These are phyloP conservation scores for Hericium rajendrae DNA, from an alignment of 768 basidiomycete genomes.

Conservation along the genomic window DNA sequence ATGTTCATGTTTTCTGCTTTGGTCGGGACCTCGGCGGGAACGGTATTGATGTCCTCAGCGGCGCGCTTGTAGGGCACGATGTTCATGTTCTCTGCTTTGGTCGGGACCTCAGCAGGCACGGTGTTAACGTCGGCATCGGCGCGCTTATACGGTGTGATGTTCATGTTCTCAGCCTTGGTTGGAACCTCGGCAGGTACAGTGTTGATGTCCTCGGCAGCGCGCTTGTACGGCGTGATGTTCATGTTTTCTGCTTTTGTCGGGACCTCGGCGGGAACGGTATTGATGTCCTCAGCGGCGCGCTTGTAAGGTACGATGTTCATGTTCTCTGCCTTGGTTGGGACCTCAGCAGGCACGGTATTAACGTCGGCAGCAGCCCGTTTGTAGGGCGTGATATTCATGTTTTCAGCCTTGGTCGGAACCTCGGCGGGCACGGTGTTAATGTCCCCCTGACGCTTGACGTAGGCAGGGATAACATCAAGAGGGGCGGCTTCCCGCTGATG, in stretches of 20 bases:
- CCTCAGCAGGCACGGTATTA: constrained; percentile 19
- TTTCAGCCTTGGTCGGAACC: constrained; percentile 24
- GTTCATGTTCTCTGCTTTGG: constrained; percentile 26
- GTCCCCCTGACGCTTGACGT: constrained; percentile 24
- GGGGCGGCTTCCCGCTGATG: constrained; percentile 21
- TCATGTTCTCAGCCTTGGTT: constrained; percentile 25
- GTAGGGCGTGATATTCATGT: constrained; percentile 25
- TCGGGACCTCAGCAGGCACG: constrained; percentile 24
- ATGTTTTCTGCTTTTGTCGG: constrained; percentile 28
- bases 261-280: constrained; percentile 23
- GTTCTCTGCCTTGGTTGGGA: constrained; percentile 22
- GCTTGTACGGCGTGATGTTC: constrained; percentile 20
- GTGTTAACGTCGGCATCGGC: constrained; percentile 19
- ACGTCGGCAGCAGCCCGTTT: constrained; percentile 7
- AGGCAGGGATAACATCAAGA: constrained; percentile 34
- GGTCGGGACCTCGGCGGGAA: constrained; percentile 25
- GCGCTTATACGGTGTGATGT: constrained; percentile 34
- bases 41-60: constrained; percentile 15
- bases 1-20: constrained; percentile 27
- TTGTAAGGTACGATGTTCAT: constrained; percentile 35
- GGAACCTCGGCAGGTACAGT: constrained; percentile 18
- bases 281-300: constrained; percentile 20
- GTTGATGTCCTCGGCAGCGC: constrained; percentile 11
- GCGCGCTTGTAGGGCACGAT: constrained; percentile 36
- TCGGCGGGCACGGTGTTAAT: constrained; percentile 24